Evolutionary conservation across 2,329 filamentous ascomycete species (phyloP).

Genomic region (Calonectria pteridis): DNA sequence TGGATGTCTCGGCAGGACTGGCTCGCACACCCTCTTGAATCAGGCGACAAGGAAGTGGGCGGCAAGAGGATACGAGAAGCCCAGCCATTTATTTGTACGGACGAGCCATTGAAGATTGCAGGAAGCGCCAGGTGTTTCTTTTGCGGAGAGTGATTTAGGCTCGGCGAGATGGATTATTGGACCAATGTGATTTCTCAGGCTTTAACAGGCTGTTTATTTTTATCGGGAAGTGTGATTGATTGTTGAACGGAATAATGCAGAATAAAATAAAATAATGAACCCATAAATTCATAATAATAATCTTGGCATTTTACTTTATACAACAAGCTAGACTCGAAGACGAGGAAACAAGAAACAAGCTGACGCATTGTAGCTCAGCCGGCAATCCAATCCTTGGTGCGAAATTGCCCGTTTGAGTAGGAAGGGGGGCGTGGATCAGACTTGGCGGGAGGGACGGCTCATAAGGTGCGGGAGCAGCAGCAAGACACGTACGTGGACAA

Average conservation of each 20-base stretch:
- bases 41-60: not conserved
- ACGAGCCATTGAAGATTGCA: not conserved
- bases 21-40: not conserved
- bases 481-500: constrained; percentile 4
- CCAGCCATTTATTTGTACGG: constrained; percentile 5
- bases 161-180: not conserved
- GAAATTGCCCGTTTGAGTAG: not conserved
- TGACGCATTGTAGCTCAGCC: not conserved
- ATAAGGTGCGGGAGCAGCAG: not conserved
- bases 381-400: not conserved
- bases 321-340: not conserved
- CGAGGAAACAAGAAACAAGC: not conserved
- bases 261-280: not conserved
- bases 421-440: not conserved
- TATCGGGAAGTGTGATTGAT: not conserved
- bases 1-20: not conserved
- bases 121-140: constrained; percentile 2
- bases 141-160: not conserved
- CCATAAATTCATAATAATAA: not conserved
- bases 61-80: not conserved
- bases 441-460: not conserved
- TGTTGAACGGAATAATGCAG: not conserved
- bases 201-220: not conserved
- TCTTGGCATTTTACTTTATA: not conserved
- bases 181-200: not conserved